These are phyloP conservation scores for Umbelopsis sp. DNA, from an alignment of 192 early-diverging fungal genomes.

Conservation along the genomic window DNA sequence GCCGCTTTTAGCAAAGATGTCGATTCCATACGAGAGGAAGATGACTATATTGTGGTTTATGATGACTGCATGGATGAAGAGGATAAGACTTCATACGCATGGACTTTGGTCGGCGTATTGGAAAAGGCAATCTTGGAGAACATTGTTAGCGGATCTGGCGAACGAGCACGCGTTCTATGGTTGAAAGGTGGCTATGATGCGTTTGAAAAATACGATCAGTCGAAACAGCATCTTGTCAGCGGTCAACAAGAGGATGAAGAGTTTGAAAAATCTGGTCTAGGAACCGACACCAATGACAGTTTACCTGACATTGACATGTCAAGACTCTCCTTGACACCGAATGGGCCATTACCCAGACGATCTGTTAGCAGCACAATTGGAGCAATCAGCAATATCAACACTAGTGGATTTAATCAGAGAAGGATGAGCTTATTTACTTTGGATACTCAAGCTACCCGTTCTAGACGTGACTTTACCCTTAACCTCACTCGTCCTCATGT, in stretches of 20 bases:
- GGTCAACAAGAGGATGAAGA: slow-evolving; percentile 14
- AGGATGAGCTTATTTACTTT: slow-evolving; percentile 38
- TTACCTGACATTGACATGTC: neutral
- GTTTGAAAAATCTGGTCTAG: neutral
- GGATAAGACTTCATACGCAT: slow-evolving; percentile 45
- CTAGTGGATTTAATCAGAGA: slow-evolving; percentile 10
- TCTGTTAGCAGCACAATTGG: slow-evolving; percentile 4
- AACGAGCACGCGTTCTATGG: slow-evolving; percentile 37
- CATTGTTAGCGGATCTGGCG: slow-evolving; percentile 8
- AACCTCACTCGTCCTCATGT: neutral
- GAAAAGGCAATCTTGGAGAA: slow-evolving; percentile 30
- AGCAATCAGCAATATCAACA: slow-evolving; percentile 13
- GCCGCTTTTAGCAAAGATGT: neutral
- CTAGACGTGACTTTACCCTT: neutral
- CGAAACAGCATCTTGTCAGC: slow-evolving; percentile 9
- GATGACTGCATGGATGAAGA: slow-evolving; percentile 50
- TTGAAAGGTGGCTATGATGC: slow-evolving; percentile 55
- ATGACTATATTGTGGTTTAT: slow-evolving; percentile 42
- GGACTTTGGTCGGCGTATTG: slow-evolving; percentile 53
- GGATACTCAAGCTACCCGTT: slow-evolving; percentile 28
- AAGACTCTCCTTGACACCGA: neutral
- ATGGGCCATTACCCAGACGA: slow-evolving; percentile 1
- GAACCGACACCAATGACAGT: neutral
- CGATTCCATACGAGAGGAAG: neutral
- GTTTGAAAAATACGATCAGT: slow-evolving; percentile 32